These are phyloP conservation scores for Colletotrichum sp. DNA, from an alignment of 2,329 filamentous ascomycete species.

Conservation along the genomic window DNA sequence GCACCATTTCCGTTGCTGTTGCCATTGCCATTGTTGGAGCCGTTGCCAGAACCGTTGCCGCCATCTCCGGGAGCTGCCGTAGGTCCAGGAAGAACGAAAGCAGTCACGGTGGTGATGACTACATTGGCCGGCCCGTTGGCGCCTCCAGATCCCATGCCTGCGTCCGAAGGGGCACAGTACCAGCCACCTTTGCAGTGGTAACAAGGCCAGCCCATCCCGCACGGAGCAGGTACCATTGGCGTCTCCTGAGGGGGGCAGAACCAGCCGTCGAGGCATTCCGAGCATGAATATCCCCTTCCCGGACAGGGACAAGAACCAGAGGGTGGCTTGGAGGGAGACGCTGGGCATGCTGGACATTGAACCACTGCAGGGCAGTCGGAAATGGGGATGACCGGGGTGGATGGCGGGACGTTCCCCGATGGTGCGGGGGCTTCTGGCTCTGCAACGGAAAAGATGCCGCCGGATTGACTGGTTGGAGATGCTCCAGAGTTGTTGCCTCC, in stretches of 20 bases:
- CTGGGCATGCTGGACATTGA: conserved; percentile 24
- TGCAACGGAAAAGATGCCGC: not conserved
- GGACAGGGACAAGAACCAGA: conserved; percentile 24
- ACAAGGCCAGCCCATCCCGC: conserved; percentile 35
- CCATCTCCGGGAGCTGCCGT: not conserved
- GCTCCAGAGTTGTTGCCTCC: not conserved
- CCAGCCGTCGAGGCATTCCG: conserved; percentile 34
- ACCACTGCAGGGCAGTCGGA: conserved; percentile 10
- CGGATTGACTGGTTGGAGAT: not conserved
- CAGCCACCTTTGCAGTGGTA: conserved; percentile 33
- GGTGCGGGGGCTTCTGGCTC: not conserved
- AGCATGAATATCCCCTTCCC: conserved; percentile 30
- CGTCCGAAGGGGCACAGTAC: conserved; percentile 27
- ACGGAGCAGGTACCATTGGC: conserved; percentile 30
- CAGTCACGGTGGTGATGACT: conserved; percentile 5
- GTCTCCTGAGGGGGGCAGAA: conserved; percentile 36
- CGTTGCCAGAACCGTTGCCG: not conserved
- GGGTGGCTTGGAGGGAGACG: not conserved
- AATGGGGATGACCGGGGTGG: conserved; percentile 13
- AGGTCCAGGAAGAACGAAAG: not conserved
- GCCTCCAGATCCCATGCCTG: not conserved
- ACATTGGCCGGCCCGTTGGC: not conserved
- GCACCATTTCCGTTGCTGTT: too few relatives aligned
- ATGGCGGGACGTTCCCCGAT: not conserved
- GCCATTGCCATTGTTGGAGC: not conserved